Base-by-base conservation (phyloP, 192 early-diverging fungal species). In the Geranomyces variabilis region DNA sequence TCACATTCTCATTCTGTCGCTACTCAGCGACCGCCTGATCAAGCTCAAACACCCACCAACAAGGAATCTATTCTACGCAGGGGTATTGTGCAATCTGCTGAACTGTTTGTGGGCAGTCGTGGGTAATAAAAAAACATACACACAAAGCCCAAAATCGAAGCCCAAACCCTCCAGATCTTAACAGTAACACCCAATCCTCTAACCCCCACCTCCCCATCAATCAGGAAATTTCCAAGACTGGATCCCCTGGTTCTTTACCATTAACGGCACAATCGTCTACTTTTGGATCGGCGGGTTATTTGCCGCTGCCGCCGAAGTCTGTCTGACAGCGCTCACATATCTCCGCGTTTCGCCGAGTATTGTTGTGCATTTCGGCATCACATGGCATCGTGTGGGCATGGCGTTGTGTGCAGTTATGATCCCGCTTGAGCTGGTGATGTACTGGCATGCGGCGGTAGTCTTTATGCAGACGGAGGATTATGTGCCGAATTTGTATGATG, bases 201-300 rank as follows among this genome's bases (percentile, higher is more conserved):
- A 6, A 60, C 29, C 31, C 58, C 29, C 58, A 60, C 29, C 17
- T 26, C 15, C 51, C 7, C 51, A 8, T 53, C 51, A 6, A 6
- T 24, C 17, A 53, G 51, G 51, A n/a, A 53, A 53, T 26, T 53
- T 26, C 51, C 7, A n/a, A n/a, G 51, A 53, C 51, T 26, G n/a
- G n/a, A 53, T 53, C 17, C 24, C 51, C 3, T 53, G 51, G 51
- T 53, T 53, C 51, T 53, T 53, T 15, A 53, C n/a, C 51, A 15
- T 53, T 6, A 24, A n/a, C 2, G 51, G 51, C 51, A 53, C 51
- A n/a, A 53, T 24, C 51, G 51, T 53, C 51, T 53, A 53, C 58
- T 60, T 60, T 60, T 60, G 17, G 15, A 28, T 60, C 58, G 58
- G 58, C 12, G 58, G 29, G 31, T 28, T 60, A 3, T 60, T 60